Conservation (phyloP, 1,139 yeast species). For the Eremothecium coryli region DNA sequence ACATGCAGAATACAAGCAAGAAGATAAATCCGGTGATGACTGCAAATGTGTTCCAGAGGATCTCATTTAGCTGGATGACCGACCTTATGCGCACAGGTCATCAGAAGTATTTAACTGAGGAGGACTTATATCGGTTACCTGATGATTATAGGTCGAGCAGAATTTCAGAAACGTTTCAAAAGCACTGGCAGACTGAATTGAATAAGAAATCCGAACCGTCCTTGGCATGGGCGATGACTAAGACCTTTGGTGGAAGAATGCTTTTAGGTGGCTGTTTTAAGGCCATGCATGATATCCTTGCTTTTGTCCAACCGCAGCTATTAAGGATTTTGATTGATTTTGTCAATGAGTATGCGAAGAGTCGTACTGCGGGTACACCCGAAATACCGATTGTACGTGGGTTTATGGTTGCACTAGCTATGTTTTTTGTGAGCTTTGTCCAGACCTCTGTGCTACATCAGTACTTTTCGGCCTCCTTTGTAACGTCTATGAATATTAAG, state of each 20-base stretch:
- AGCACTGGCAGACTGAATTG: conserved; percentile 50
- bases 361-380: conserved; percentile 26
- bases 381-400: conserved; percentile 62
- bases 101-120: conserved; percentile 57
- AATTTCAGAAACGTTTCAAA: conserved; percentile 43
- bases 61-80: conserved; percentile 90
- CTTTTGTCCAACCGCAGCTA: conserved; percentile 85
- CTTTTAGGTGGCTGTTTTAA: conserved; percentile 71
- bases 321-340: conserved; percentile 66
- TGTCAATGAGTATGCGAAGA: conserved; percentile 60
- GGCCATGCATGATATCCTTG: conserved; percentile 65
- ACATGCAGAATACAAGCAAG: conserved; percentile 30
- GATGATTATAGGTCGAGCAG: conserved; percentile 45
- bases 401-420: conserved; percentile 66
- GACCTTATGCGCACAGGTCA: conserved; percentile 83
- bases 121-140: conserved; percentile 79
- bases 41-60: conserved; percentile 71
- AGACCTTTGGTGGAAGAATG: conserved; percentile 66
- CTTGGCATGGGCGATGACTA: conserved; percentile 49
- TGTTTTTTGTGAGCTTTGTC: conserved; percentile 73
- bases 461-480: conserved; percentile 82
- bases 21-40: conserved; percentile 57
- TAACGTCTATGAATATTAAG: conserved; percentile 82
- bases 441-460: conserved; percentile 89
- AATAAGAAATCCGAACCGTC: conserved; percentile 47